Evolutionary conservation across 2,329 filamentous ascomycete genomes (phyloP).

Genomic region (Penicillium sp.): DNA sequence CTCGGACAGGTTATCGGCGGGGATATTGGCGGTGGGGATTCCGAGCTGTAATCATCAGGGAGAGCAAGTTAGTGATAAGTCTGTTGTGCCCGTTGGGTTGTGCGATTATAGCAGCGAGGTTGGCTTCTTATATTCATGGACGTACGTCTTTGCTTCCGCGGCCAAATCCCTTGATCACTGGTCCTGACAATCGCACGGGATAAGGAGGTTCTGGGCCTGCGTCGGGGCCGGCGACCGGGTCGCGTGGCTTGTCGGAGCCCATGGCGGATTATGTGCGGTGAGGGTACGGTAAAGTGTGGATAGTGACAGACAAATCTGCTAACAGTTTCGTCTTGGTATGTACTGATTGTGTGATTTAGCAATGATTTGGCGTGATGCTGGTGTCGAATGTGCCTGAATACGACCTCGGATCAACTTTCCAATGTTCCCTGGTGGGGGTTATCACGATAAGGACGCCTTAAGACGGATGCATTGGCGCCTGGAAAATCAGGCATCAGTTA

Average conservation of each 20-base stretch:
- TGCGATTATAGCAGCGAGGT: not conserved
- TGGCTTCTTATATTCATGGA: not conserved
- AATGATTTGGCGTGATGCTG: not conserved
- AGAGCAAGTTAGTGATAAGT: slow-evolving; percentile 1
- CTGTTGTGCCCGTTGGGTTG: not conserved
- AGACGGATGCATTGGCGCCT: not conserved
- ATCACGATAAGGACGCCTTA: slow-evolving; percentile 11
- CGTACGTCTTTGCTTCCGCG: slow-evolving; percentile 85
- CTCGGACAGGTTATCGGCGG: slow-evolving; percentile 63
- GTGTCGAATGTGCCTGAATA: not conserved
- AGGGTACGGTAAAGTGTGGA: not conserved
- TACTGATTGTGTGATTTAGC: slow-evolving; percentile 1
- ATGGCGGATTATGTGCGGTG: slow-evolving; percentile 28
- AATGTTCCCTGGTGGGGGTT: slow-evolving; percentile 9
- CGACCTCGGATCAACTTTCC: not conserved
- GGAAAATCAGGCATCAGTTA: not conserved
- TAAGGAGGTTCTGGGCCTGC: slow-evolving; percentile 73
- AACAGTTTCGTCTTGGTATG: not conserved
- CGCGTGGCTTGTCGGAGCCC: slow-evolving; percentile 56
- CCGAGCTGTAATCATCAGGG: slow-evolving; percentile 62
- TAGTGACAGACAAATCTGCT: not conserved
- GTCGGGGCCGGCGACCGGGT: slow-evolving; percentile 70
- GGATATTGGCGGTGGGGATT: slow-evolving; percentile 92
- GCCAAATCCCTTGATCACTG: slow-evolving; percentile 89
- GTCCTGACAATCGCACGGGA: slow-evolving; percentile 78